phyloP scores from a whole-genome alignment of 2,329 filamentous ascomycete species.

The Pezicula carpinea region DNA sequence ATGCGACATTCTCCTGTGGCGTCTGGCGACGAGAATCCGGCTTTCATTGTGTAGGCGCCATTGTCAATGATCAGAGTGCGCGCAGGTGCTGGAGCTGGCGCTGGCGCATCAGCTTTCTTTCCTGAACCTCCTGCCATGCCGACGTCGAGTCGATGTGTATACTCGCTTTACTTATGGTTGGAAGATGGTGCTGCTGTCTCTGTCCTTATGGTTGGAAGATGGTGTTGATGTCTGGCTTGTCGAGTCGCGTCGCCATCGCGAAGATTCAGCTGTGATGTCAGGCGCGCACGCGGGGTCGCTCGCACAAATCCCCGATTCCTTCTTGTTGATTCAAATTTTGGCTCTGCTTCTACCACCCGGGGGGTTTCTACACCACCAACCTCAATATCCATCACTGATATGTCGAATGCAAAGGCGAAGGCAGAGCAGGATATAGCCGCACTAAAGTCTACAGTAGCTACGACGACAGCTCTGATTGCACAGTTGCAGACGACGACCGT shows the following conservation, averaged over 20 bases:
- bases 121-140: not conserved
- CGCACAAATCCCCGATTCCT: no score
- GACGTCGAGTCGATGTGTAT: not conserved
- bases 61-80: slow-evolving; percentile 88
- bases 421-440: slow-evolving; percentile 13
- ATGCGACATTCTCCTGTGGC: slow-evolving; percentile 50
- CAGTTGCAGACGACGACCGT: slow-evolving; percentile 18
- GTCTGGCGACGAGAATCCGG: slow-evolving; percentile 57
- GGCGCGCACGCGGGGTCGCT: not conserved
- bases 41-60: slow-evolving; percentile 87
- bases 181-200: no score
- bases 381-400: not conserved
- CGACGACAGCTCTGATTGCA: slow-evolving; percentile 16
- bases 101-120: not conserved
- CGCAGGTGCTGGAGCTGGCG: slow-evolving; percentile 39
- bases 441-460: slow-evolving; percentile 21
- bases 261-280: no score
- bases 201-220: no score
- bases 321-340: no score
- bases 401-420: slow-evolving; percentile 1
- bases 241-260: no score
- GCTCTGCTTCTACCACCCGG: not conserved
- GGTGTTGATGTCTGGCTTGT: no score
- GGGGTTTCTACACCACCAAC: not conserved
- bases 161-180: no score